Evolutionary conservation across 495 filamentous ascomycete species (phyloP).

Genomic region (Trichodelitschia bisporula): DNA sequence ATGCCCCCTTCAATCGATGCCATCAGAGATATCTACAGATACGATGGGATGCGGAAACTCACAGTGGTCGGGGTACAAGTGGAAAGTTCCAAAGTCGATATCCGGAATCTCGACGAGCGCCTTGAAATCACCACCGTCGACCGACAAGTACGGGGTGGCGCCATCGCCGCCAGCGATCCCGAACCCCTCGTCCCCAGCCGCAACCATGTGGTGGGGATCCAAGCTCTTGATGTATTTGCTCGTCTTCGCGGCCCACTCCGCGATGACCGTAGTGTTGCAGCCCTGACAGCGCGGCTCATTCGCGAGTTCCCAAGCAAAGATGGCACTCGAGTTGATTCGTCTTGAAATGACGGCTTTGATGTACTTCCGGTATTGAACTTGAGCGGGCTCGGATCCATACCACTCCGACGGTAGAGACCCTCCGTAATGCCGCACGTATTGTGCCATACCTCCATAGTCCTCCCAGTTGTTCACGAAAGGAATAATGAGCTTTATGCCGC

Average conservation of each 20-base stretch:
- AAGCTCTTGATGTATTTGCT: slow-evolving; percentile 37
- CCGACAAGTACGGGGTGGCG: slow-evolving; percentile 5
- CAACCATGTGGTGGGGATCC: slow-evolving; percentile 42
- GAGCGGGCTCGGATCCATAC: slow-evolving; percentile 30
- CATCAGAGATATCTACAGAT: background rate
- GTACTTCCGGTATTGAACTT: slow-evolving; percentile 36
- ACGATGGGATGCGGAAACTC: slow-evolving; percentile 1
- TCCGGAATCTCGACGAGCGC: slow-evolving; percentile 6
- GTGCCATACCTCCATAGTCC: slow-evolving; percentile 42
- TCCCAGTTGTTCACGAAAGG: slow-evolving; percentile 32
- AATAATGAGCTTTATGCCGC: slow-evolving; percentile 17
- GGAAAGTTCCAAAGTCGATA: slow-evolving; percentile 8
- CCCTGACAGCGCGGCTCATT: slow-evolving; percentile 48
- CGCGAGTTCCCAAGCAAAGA: slow-evolving; percentile 48
- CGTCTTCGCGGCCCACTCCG: slow-evolving; percentile 33
- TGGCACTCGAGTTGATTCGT: slow-evolving; percentile 28
- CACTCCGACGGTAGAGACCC: slow-evolving; percentile 23
- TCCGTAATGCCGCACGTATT: slow-evolving; percentile 39
- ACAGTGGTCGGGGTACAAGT: slow-evolving; percentile 9
- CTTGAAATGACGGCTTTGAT: slow-evolving; percentile 34
- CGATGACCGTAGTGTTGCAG: slow-evolving; percentile 31
- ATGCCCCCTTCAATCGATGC: slow-evolving; percentile 4
- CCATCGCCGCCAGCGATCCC: slow-evolving; percentile 7
- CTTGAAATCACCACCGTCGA: slow-evolving; percentile 7
- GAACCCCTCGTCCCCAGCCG: slow-evolving; percentile 34